Evolutionary conservation across 208 protist species (phyloP).

Genomic region (Trypanosoma mega): DNA sequence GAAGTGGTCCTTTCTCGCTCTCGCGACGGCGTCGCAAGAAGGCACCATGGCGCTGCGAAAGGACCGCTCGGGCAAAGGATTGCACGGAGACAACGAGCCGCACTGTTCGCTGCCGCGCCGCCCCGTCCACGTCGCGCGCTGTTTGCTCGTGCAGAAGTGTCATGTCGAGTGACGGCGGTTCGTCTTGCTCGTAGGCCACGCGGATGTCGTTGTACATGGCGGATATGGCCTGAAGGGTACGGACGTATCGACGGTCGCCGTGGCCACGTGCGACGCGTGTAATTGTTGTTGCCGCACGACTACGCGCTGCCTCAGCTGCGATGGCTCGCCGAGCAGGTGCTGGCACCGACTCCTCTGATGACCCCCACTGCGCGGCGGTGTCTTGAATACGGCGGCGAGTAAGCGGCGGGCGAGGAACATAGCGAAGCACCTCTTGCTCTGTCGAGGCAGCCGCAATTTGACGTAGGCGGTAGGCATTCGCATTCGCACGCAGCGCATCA

Average conservation of each 20-base stretch:
- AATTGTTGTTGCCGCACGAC: conserved; percentile 53
- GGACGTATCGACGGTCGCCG: conserved; percentile 27
- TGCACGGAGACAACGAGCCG: conserved; percentile 3
- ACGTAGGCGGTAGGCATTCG: conserved; percentile 44
- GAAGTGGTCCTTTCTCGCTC: background rate
- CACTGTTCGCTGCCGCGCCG: background rate
- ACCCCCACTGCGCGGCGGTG: too few relatives aligned
- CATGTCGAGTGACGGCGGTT: conserved; percentile 19
- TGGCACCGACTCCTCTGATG: too few relatives aligned
- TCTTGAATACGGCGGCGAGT: background rate
- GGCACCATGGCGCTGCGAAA: too few relatives aligned
- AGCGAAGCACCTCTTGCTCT: conserved; percentile 27
- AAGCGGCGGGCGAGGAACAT: conserved; percentile 20
- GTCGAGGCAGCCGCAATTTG: conserved; percentile 42
- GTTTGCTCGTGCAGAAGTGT: conserved; percentile 10
- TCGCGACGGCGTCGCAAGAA: background rate
- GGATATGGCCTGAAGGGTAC: conserved; percentile 11
- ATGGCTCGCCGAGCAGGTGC: conserved; percentile 20
- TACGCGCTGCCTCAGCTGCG: conserved; percentile 30
- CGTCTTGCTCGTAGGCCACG: conserved; percentile 16
- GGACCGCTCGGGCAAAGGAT: conserved; percentile 23
- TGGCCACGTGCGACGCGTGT: conserved; percentile 66
- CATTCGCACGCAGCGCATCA: conserved; percentile 28
- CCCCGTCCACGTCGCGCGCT: background rate
- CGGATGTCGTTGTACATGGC: conserved; percentile 23